Evolutionary conservation across 164 flowering plant genomes (phyloP).

Genomic region (Euptelea pleiosperma): DNA sequence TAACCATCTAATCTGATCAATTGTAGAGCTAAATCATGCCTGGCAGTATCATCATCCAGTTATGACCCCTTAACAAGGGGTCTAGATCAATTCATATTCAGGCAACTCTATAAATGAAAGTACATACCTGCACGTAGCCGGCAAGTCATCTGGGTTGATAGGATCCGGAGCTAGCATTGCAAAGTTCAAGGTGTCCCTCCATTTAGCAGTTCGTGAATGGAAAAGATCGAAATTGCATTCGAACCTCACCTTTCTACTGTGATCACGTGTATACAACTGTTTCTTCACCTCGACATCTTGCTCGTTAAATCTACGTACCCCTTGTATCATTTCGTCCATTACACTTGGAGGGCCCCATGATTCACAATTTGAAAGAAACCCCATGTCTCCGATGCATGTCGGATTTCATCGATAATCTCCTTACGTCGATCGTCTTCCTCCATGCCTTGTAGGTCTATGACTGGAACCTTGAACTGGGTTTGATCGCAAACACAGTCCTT

Average conservation of each 20-base stretch:
- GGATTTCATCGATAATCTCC: slow-evolving; percentile 20
- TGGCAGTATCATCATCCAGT: no score
- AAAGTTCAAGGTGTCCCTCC: slow-evolving; percentile 32
- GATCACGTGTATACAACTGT: slow-evolving; percentile 30
- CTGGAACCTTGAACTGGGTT: slow-evolving; percentile 18
- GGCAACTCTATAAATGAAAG: no score
- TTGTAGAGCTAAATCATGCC: no score
- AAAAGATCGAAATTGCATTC: slow-evolving; percentile 34
- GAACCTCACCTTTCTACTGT: slow-evolving; percentile 14
- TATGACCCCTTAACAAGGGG: no score
- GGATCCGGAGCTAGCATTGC: no score
- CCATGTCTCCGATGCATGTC: slow-evolving; percentile 32
- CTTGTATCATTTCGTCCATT: slow-evolving; percentile 40
- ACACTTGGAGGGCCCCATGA: slow-evolving; percentile 34
- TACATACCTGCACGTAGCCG: slow-evolving; percentile 35
- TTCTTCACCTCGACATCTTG: slow-evolving; percentile 37
- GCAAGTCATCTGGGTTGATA: slow-evolving; percentile 20
- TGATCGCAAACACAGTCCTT: neutral
- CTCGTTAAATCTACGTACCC: slow-evolving; percentile 32
- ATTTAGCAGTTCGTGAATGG: slow-evolving; percentile 17
- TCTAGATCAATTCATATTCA: no score
- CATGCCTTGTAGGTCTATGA: slow-evolving; percentile 20
- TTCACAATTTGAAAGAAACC: slow-evolving; percentile 31
- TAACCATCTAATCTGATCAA: no score
- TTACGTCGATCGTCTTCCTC: slow-evolving; percentile 9